A percentile compares a stretch with the other conserved stretches of the same genome.
These are phyloP conservation scores for Sordaria brevicollis DNA, from an alignment of 495 filamentous ascomycete species.

Conservation along the genomic window DNA sequence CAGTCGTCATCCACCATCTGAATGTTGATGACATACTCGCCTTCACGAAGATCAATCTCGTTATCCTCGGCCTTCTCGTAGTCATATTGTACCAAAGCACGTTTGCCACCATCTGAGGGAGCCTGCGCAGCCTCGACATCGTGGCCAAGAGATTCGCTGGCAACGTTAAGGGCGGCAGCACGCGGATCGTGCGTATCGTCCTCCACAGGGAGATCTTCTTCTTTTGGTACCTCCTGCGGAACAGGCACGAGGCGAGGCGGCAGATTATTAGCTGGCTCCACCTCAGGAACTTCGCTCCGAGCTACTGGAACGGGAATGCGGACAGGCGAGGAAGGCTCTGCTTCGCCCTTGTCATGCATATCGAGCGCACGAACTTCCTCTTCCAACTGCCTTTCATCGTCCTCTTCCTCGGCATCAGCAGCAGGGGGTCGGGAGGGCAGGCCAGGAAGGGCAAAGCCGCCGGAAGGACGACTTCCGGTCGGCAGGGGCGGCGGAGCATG, in stretches of 20 bases:
- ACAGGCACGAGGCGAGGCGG: conserved; percentile 35
- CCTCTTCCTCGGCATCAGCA: conserved; percentile 43
- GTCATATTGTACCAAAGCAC: conserved; percentile 80
- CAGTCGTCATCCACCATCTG: conserved; percentile 96
- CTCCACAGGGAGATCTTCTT: conserved; percentile 55
- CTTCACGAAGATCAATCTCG: conserved; percentile 84
- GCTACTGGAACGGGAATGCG: conserved; percentile 80
- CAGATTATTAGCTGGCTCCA: conserved; percentile 40
- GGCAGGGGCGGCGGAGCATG: conserved; percentile 48
- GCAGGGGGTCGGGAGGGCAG: conserved; percentile 52
- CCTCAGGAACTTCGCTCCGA: conserved; percentile 43
- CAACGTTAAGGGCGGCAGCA: conserved; percentile 47
- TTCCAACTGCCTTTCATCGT: conserved; percentile 33
- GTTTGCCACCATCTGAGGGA: conserved; percentile 40
- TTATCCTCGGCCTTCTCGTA: conserved; percentile 98
- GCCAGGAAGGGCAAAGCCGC: conserved; percentile 64
- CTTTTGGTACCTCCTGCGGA: conserved; percentile 50
- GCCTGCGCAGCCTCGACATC: conserved; percentile 16
- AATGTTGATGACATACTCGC: conserved; percentile 85
- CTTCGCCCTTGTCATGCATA: conserved; percentile 20
- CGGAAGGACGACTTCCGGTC: conserved; percentile 48
- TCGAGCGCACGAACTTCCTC: conserved; percentile 34
- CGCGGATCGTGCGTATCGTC: conserved; percentile 52
- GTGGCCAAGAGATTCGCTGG: conserved; percentile 24
- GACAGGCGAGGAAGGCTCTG: conserved; percentile 57